Conservation (phyloP, 176 grass and related monocot species). For the Rhynchospora breviuscula region DNA sequence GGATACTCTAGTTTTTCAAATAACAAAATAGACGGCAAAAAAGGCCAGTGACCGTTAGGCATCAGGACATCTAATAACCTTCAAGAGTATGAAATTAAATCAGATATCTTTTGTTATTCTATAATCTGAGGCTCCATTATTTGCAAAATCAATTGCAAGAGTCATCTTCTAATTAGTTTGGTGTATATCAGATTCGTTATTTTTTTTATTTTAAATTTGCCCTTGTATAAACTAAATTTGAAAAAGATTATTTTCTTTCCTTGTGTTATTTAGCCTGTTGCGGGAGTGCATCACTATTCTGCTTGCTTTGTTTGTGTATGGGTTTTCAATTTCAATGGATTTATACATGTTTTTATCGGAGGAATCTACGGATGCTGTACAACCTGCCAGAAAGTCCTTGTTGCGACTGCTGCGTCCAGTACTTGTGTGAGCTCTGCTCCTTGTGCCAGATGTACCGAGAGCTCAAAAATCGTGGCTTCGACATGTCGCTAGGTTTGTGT, state of each 20-base stretch:
- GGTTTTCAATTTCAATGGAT: conserved; percentile 35
- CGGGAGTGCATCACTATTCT: neutral
- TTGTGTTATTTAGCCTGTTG: neutral
- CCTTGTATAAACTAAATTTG: neutral
- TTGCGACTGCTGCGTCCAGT: conserved; percentile 60
- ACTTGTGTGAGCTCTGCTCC: conserved; percentile 43
- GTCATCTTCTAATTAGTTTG: neutral
- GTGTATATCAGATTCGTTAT: neutral
- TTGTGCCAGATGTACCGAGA: conserved; percentile 67
- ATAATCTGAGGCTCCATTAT: too few relatives aligned
- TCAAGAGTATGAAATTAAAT: neutral
- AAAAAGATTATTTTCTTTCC: neutral
- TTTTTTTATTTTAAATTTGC: neutral
- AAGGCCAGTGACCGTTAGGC: neutral
- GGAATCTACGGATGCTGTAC: conserved; percentile 36
- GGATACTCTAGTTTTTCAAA: neutral
- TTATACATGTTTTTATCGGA: conserved; percentile 50
- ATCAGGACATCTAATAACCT: neutral
- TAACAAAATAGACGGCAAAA: neutral
- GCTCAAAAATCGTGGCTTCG: conserved; percentile 42
- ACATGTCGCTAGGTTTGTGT: conserved; percentile 48
- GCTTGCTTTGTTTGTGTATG: neutral
- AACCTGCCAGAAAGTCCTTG: conserved; percentile 43
- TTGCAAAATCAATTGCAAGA: too few relatives aligned
- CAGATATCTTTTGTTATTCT: neutral